Percentiles rank a stretch among this genome's conserved stretches.
Evolutionary conservation across 208 protist species (phyloP).

Genomic region (Porcisia hertigi): DNA sequence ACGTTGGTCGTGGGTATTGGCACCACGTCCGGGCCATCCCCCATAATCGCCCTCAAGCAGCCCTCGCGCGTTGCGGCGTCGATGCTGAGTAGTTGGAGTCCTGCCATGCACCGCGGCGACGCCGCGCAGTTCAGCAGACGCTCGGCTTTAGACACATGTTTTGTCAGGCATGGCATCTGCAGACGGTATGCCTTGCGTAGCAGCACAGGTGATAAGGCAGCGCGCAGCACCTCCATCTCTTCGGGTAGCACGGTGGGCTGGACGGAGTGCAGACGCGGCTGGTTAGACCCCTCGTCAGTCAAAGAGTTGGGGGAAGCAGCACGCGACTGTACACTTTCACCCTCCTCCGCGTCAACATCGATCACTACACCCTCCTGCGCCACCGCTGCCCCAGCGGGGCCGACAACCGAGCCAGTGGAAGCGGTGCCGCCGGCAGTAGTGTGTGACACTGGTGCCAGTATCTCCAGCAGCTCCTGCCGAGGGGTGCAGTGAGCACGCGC

Average conservation of each 20-base stretch:
- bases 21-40: conserved; percentile 44
- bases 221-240: conserved; percentile 10
- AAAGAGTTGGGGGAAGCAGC: neutral
- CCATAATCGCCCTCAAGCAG: conserved; percentile 36
- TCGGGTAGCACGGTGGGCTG: conserved; percentile 2
- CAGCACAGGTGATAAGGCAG: conserved; percentile 19
- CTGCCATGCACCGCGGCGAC: conserved; percentile 57
- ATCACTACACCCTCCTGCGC: conserved; percentile 1
- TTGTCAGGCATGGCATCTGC: conserved; percentile 37
- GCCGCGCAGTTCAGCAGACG: conserved; percentile 48
- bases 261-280: conserved; percentile 10
- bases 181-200: conserved; percentile 51
- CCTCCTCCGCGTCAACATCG: conserved; percentile 26
- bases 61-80: conserved; percentile 36
- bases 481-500: conserved; percentile 29
- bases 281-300: neutral
- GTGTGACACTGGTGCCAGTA: conserved; percentile 16
- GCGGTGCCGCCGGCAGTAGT: neutral
- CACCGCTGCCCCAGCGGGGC: neutral
- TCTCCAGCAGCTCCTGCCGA: conserved; percentile 16
- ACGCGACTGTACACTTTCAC: neutral
- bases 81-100: conserved; percentile 39
- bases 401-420: neutral
- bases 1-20: conserved; percentile 2
- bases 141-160: conserved; percentile 23